Conservation (phyloP, 2,329 filamentous ascomycete species). For the Aspergillus ruber region DNA sequence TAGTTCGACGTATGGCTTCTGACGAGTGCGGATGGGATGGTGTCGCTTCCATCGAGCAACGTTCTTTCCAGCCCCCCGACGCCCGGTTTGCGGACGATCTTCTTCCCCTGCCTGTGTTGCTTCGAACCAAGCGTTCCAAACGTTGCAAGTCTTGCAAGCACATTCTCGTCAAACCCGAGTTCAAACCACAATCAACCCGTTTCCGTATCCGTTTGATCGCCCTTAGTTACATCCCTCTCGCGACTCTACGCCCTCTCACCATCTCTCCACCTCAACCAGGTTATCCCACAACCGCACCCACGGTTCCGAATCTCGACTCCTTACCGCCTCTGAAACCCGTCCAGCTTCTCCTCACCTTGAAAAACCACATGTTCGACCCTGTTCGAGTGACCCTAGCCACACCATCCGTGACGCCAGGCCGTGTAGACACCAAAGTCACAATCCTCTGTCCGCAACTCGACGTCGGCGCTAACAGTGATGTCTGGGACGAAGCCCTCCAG, state of each 20-base stretch:
- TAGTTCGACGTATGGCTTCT: conserved; percentile 54
- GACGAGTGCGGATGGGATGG: conserved; percentile 55
- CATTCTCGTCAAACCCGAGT: conserved; percentile 90
- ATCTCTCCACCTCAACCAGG: conserved; percentile 29
- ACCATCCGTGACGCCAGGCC: conserved; percentile 69
- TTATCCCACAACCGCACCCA: conserved; percentile 13
- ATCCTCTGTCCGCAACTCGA: conserved; percentile 92
- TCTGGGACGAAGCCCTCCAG: conserved; percentile 85
- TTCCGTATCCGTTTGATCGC: conserved; percentile 92
- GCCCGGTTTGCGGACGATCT: conserved; percentile 66
- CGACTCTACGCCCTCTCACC: conserved; percentile 58
- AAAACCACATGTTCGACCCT: conserved; percentile 88
- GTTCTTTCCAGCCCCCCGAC: conserved; percentile 43
- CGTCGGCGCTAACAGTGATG: conserved; percentile 86
- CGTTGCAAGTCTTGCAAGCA: conserved; percentile 88
- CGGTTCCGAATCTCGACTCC: conserved; percentile 38
- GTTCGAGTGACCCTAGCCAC: conserved; percentile 84
- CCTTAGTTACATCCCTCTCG: conserved; percentile 76
- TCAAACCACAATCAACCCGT: conserved; percentile 78
- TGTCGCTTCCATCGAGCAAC: conserved; percentile 52
- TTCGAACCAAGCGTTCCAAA: conserved; percentile 89
- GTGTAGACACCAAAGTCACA: conserved; percentile 73
- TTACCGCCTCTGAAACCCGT: conserved; percentile 48
- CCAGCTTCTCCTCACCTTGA: conserved; percentile 84
- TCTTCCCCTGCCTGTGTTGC: conserved; percentile 71